Percentiles rank a stretch among this genome's conserved stretches.
Evolutionary conservation across 2,329 filamentous ascomycete species (phyloP).

Genomic region (Rhinocladiella mackenziei): DNA sequence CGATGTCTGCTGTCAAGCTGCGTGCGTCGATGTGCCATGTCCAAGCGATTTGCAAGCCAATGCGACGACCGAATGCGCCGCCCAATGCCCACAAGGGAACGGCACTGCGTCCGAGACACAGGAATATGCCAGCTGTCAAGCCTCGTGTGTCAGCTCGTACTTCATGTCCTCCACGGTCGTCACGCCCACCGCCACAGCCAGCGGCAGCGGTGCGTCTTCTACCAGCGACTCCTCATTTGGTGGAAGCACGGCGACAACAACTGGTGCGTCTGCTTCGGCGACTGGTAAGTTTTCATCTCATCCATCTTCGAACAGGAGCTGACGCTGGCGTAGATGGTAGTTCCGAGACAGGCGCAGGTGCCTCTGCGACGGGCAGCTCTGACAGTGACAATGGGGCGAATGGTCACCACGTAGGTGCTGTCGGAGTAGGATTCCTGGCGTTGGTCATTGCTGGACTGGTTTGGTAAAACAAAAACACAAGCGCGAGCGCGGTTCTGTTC

Average conservation of each 20-base stretch:
- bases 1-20: slow-evolving; percentile 51
- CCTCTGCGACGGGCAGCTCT: slow-evolving; percentile 5
- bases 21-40: slow-evolving; percentile 50
- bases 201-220: slow-evolving; percentile 27
- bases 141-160: slow-evolving; percentile 47
- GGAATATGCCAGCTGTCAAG: slow-evolving; percentile 47
- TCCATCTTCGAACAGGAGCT: not conserved
- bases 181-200: slow-evolving; percentile 28
- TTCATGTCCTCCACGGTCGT: slow-evolving; percentile 42
- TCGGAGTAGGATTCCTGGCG: slow-evolving; percentile 25
- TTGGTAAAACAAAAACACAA: slow-evolving; percentile 18
- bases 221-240: no score
- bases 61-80: slow-evolving; percentile 50
- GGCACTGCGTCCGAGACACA: slow-evolving; percentile 45
- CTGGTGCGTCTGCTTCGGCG: slow-evolving; percentile 13
- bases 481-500: no score
- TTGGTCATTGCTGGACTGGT: slow-evolving; percentile 27
- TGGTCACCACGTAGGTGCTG: slow-evolving; percentile 13
- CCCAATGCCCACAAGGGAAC: slow-evolving; percentile 51
- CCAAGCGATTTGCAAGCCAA: slow-evolving; percentile 49
- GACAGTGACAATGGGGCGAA: slow-evolving; percentile 17
- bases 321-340: slow-evolving; percentile 2
- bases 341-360: slow-evolving; percentile 16
- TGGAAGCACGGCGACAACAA: slow-evolving; percentile 23
- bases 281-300: slow-evolving; percentile 18